These are phyloP conservation scores for Suaeda aralocaspica DNA, from an alignment of 148 eudicot species.

Conservation along the genomic window DNA sequence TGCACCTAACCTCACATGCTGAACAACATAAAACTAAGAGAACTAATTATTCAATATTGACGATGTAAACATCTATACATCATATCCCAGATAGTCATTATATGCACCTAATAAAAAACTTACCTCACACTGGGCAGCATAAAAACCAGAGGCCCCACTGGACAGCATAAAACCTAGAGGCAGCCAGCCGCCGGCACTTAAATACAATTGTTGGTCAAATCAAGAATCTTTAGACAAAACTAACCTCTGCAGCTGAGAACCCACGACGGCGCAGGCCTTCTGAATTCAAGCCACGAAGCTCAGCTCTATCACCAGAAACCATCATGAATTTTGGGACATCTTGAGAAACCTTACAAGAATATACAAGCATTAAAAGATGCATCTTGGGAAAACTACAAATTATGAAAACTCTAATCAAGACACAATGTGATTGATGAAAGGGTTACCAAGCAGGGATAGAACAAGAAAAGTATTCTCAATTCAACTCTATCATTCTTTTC, in stretches of 20 bases:
- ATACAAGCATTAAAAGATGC: not conserved
- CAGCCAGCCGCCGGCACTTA: no score
- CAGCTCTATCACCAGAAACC: conserved; percentile 97
- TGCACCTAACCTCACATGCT: not conserved
- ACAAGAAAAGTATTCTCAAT: not conserved
- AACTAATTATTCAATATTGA: no score
- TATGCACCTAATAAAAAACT: no score
- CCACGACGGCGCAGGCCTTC: conserved; percentile 87
- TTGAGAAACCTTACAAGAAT: conserved; percentile 64
- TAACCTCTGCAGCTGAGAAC: conserved; percentile 70
- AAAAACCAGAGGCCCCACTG: no score
- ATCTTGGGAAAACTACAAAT: not conserved
- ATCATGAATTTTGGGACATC: conserved; percentile 86
- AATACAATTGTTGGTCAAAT: no score
- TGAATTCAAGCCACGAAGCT: conserved; percentile 80
- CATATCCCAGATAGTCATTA: no score
- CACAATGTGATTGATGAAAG: not conserved
- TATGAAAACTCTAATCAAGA: not conserved
- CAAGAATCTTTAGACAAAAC: conserved; percentile 16
- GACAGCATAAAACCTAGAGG: no score
- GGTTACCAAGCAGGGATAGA: not conserved
- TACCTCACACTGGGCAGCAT: no score
- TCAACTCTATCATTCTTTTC: not conserved
- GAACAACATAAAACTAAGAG: not conserved
- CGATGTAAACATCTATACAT: no score